These are phyloP conservation scores for Lecanicillium sp. DNA, from an alignment of 2,329 filamentous ascomycete species.

Conservation along the genomic window DNA sequence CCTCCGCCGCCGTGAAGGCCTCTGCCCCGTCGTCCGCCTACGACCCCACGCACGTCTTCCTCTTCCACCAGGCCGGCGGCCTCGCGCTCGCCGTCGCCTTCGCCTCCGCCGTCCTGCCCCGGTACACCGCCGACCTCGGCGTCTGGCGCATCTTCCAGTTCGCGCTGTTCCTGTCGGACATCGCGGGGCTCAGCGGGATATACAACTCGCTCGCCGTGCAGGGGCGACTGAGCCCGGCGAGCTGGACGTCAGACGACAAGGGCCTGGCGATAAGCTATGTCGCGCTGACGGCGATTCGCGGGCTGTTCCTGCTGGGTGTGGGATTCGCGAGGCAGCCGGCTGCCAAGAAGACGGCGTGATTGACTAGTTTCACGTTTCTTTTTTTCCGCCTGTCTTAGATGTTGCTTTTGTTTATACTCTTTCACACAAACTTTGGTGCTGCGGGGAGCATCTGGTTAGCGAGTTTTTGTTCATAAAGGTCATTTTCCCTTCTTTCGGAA, in stretches of 20 bases:
- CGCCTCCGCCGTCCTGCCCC: constrained; percentile 17
- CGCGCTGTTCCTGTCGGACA: constrained; percentile 19
- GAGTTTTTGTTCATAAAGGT: no score
- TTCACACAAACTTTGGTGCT: no score
- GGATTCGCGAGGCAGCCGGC: constrained; percentile 9
- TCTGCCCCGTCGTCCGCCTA: constrained; percentile 14
- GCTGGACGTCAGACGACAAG: constrained; percentile 17
- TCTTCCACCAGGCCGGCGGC: constrained; percentile 20
- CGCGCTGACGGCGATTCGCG: constrained; percentile 14
- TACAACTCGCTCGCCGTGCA: constrained; percentile 13
- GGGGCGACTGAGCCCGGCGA: constrained; percentile 13
- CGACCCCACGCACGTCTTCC: constrained; percentile 17
- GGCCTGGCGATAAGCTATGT: constrained; percentile 14
- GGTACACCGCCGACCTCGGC: constrained; percentile 16
- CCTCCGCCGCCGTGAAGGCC: constrained; percentile 12
- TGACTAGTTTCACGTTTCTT: no score
- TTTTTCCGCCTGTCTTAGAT: no score
- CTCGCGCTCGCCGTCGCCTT: constrained; percentile 17
- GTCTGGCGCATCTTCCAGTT: constrained; percentile 19
- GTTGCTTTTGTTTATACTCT: no score
- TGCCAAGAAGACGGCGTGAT: constrained; percentile 13
- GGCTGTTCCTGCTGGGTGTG: constrained; percentile 16
- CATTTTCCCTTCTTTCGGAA: no score
- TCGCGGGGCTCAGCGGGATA: constrained; percentile 18
- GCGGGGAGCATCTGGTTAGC: no score